Percentiles rank a stretch among this genome's conserved stretches.
Conservation (phyloP, 2,329 filamentous ascomycete genomes). For the Trichoderma endophyticum region DNA sequence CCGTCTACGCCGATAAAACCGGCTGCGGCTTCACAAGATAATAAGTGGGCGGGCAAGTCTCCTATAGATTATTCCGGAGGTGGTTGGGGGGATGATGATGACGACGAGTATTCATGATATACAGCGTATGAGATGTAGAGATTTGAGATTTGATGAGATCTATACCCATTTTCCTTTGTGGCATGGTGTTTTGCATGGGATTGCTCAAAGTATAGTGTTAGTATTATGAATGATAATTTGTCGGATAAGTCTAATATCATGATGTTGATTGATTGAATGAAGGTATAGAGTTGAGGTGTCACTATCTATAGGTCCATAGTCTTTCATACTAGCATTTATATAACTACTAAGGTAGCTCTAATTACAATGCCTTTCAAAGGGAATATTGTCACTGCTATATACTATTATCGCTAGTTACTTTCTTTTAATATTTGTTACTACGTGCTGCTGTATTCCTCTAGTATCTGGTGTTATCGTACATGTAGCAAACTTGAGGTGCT, state of each 20-base stretch:
- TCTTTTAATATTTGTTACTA: not conserved
- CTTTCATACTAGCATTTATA: no score
- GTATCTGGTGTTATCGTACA: not conserved
- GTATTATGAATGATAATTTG: not conserved
- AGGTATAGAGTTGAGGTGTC: not conserved
- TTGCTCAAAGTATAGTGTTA: not conserved
- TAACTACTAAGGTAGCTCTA: no score
- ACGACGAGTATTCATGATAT: slow-evolving; percentile 6
- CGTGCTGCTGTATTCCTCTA: not conserved
- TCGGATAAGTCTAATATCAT: not conserved
- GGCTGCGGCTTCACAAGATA: slow-evolving; percentile 11
- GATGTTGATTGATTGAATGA: not conserved
- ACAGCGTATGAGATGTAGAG: not conserved
- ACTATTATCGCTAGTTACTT: no score
- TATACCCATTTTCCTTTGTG: slow-evolving; percentile 2
- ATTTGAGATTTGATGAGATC: not conserved
- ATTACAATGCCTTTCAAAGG: not conserved
- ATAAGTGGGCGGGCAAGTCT: slow-evolving; percentile 27
- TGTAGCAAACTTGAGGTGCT: not conserved
- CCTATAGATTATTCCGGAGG: slow-evolving; percentile 30
- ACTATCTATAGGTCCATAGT: no score
- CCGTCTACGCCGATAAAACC: not conserved
- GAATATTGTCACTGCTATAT: not conserved
- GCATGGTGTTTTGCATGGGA: not conserved
- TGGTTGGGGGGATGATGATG: slow-evolving; percentile 28